A percentile compares a stretch with the other conserved stretches of the same genome.
These are phyloP conservation scores for Gymnopilus dilepis DNA, from an alignment of 768 basidiomycete genomes.

Conservation along the genomic window DNA sequence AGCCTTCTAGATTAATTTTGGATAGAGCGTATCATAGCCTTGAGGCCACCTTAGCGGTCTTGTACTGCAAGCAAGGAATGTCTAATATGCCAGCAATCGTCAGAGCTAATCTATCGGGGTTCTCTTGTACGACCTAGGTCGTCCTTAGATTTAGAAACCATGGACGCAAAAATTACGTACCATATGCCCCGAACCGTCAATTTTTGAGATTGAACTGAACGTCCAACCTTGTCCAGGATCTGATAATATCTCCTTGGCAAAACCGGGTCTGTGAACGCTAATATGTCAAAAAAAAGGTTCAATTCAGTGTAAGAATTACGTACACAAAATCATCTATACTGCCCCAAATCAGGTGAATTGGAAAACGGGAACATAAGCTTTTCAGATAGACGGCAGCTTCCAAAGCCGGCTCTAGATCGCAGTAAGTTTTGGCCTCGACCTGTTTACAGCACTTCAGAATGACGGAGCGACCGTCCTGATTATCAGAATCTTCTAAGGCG, in stretches of 20 bases:
- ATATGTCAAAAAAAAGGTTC: too few species aligned
- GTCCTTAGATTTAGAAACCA: neutral
- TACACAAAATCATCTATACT: constrained; percentile 48
- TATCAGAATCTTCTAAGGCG: constrained; percentile 35
- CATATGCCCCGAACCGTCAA: constrained; percentile 52
- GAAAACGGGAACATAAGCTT: constrained; percentile 38
- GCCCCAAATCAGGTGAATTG: constrained; percentile 56
- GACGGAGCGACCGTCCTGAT: constrained; percentile 26
- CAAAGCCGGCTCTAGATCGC: constrained; percentile 48
- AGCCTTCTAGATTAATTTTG: neutral
- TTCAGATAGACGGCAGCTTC: constrained; percentile 41
- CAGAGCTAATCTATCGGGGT: constrained; percentile 43
- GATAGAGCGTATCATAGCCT: neutral
- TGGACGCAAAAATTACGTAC: constrained; percentile 30
- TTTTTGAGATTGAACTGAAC: constrained; percentile 46
- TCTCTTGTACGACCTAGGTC: constrained; percentile 48
- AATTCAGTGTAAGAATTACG: too few species aligned
- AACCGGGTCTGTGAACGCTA: constrained; percentile 43
- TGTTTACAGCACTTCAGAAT: constrained; percentile 48
- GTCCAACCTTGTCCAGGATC: constrained; percentile 45
- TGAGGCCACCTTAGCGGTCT: too few species aligned
- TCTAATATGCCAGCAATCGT: constrained; percentile 40
- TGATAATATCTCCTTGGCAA: constrained; percentile 47
- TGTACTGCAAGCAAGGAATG: neutral
- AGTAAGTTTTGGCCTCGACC: constrained; percentile 52